A percentile compares a stretch with the other conserved stretches of the same genome.
Evolutionary conservation across 2,329 filamentous ascomycete species (phyloP).

Genomic region (Trichoderma endophyticum): DNA sequence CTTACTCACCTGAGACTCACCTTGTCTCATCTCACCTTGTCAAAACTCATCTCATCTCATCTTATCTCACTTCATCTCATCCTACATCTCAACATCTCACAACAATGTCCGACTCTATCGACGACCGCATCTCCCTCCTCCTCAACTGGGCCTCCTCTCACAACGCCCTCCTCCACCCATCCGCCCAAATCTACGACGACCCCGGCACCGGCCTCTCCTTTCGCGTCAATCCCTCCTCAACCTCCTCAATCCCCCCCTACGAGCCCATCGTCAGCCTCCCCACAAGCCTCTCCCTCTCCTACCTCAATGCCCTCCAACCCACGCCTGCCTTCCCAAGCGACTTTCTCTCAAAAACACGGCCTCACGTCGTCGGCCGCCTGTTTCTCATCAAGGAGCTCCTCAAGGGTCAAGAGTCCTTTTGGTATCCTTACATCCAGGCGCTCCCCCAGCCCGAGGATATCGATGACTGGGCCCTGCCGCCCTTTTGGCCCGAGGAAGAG

Average conservation of each 20-base stretch:
- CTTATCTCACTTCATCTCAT: neutral
- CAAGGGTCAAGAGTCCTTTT: constrained; percentile 55
- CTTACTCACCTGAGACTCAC: neutral
- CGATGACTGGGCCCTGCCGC: constrained; percentile 52
- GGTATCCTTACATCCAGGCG: constrained; percentile 64
- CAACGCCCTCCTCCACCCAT: constrained; percentile 48
- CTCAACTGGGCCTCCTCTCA: constrained; percentile 47
- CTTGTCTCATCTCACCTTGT: neutral
- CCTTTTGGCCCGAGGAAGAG: constrained; percentile 63
- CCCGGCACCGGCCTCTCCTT: constrained; percentile 52
- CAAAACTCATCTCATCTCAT: neutral
- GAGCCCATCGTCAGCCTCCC: constrained; percentile 52
- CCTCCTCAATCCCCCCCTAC: constrained; percentile 30
- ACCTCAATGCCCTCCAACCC: constrained; percentile 48
- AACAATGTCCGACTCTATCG: neutral
- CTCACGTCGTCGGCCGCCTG: constrained; percentile 63
- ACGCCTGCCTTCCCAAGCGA: constrained; percentile 40
- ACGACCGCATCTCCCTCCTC: constrained; percentile 34
- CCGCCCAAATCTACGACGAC: constrained; percentile 53
- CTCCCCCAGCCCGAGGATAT: constrained; percentile 59
- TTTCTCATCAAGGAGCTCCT: constrained; percentile 68
- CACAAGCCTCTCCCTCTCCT: constrained; percentile 54
- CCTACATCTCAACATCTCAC: neutral
- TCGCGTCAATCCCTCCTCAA: constrained; percentile 40
- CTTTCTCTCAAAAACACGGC: constrained; percentile 50